A percentile compares a stretch with the other conserved stretches of the same genome.
Conservation (phyloP, 2,329 filamentous ascomycete genomes). For the Tympanopsis confertula region DNA sequence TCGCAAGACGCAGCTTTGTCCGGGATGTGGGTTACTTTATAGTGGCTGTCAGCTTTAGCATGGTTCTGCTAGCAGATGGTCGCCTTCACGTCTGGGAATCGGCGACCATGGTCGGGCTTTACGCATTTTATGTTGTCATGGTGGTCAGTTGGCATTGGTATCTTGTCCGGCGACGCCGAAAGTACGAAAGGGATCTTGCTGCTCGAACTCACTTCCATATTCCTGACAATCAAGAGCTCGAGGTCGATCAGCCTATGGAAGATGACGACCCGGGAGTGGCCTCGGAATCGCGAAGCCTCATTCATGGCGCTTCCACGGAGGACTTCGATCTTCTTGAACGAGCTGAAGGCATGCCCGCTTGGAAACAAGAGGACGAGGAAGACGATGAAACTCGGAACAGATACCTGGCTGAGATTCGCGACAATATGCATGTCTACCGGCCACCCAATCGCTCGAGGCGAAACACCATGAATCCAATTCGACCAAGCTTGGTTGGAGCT, state of each 20-base stretch:
- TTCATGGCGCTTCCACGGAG: neutral
- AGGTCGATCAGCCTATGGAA: constrained; percentile 38
- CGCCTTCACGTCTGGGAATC: constrained; percentile 82
- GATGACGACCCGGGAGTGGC: constrained; percentile 26
- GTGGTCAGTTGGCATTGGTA: constrained; percentile 93
- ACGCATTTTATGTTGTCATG: constrained; percentile 75
- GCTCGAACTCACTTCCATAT: constrained; percentile 24
- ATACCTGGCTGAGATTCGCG: constrained; percentile 58
- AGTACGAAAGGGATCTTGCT: constrained; percentile 48
- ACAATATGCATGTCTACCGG: constrained; percentile 80
- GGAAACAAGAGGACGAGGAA: constrained; percentile 21
- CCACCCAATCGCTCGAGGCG: constrained; percentile 54
- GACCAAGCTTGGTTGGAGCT: constrained; percentile 84
- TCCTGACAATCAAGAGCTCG: constrained; percentile 37
- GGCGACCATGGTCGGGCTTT: constrained; percentile 78
- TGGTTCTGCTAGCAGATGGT: constrained; percentile 78
- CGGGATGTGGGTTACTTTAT: constrained; percentile 90
- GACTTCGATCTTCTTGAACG: constrained; percentile 44
- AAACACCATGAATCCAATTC: constrained; percentile 67
- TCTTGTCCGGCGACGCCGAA: constrained; percentile 11
- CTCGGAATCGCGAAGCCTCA: neutral
- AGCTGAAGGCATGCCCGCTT: constrained; percentile 9
- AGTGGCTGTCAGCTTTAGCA: constrained; percentile 72
- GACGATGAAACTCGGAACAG: constrained; percentile 21
- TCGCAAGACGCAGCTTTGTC: constrained; percentile 79